A percentile compares a stretch with the other conserved stretches of the same genome.
Conservation (phyloP, 352 stramenopile genomes). For the Phytophthora ohioensis region DNA sequence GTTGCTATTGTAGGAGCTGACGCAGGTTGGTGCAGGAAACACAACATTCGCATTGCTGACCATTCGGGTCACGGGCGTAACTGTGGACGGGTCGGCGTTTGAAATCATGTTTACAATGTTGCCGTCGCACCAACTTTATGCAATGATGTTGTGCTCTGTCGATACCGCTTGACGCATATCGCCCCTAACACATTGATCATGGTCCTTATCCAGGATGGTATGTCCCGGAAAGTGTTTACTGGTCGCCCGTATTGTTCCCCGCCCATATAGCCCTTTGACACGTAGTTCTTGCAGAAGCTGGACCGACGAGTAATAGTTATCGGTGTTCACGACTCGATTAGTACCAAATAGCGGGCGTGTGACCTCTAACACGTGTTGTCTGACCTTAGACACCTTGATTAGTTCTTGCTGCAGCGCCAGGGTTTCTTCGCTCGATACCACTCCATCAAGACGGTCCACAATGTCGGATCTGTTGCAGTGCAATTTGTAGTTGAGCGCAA, state of each 20-base stretch:
- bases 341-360: not conserved
- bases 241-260: not conserved
- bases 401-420: not conserved
- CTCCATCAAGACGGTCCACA: conserved; percentile 20
- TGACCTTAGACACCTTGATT: not conserved
- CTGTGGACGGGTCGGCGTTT: not conserved
- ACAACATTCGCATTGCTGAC: not conserved
- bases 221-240: too few species aligned
- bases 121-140: conserved; percentile 32
- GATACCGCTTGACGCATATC: conserved; percentile 19
- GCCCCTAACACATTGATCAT: not conserved
- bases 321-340: not conserved
- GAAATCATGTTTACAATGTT: conserved; percentile 20
- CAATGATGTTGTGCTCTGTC: conserved; percentile 15
- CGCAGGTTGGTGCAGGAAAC: not conserved
- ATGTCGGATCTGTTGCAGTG: conserved; percentile 12
- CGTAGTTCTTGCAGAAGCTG: not conserved
- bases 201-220: too few species aligned
- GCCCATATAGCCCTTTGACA: not conserved
- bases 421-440: conserved; percentile 2
- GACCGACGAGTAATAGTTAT: not conserved
- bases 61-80: not conserved
- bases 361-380: not conserved
- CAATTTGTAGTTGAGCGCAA: conserved; percentile 33
- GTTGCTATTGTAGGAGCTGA: not conserved